Percentiles rank a stretch among this genome's conserved stretches.
phyloP scores from a whole-genome alignment of 352 stramenopile genomes.

The Pythium utonaiense region DNA sequence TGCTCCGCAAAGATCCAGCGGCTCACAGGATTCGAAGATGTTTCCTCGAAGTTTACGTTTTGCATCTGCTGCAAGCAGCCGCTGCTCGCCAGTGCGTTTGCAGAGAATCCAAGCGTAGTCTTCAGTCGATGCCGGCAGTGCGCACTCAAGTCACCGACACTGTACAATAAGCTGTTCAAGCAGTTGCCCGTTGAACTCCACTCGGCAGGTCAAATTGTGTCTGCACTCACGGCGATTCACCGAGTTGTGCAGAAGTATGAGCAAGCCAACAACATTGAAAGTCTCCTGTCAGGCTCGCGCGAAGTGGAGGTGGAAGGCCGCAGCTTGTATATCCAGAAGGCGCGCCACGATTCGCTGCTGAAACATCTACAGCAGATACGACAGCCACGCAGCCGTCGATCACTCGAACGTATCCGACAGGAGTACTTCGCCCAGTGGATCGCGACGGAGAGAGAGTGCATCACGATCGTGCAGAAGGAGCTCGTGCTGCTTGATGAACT shows the following conservation, averaged over 20 bases:
- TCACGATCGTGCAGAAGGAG: neutral
- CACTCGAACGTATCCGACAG: neutral
- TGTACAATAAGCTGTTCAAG: neutral
- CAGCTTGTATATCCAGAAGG: neutral
- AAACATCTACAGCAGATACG: neutral
- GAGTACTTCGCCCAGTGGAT: neutral
- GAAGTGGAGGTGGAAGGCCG: neutral
- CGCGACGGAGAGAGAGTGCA: neutral
- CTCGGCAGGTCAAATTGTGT: neutral
- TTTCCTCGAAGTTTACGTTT: neutral
- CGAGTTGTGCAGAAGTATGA: neutral
- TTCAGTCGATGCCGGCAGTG: neutral
- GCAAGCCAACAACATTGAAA: no score
- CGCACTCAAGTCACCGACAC: neutral
- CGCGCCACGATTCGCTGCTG: neutral
- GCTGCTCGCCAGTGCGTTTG: neutral
- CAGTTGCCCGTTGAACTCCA: neutral
- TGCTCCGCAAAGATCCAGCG: neutral
- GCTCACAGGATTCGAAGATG: neutral
- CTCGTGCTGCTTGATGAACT: neutral
- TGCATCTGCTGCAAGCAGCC: neutral
- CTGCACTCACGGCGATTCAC: neutral
- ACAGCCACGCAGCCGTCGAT: neutral
- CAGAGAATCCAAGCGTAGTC: neutral
- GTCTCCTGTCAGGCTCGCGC: no score